Conservation (phyloP, 139 green algal species). For the Picochlorum sp. region DNA sequence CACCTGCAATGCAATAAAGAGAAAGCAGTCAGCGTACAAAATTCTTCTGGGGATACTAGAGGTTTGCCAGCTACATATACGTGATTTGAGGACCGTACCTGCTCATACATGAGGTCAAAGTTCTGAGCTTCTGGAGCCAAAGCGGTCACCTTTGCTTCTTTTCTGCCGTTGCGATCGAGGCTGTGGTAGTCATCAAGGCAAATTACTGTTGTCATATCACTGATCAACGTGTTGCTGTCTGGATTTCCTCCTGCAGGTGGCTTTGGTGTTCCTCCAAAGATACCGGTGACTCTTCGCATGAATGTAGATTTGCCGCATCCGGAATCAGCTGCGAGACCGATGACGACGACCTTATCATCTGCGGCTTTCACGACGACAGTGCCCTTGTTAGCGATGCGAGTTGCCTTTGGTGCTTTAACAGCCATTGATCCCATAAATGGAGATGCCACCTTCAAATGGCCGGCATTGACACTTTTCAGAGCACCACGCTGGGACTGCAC, state of each 20-base stretch:
- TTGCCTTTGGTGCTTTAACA: neutral
- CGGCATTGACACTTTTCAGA: neutral
- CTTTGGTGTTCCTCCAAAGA: conserved; percentile 90
- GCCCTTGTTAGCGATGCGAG: conserved; percentile 4
- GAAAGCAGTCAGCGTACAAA: neutral
- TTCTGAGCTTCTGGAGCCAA: conserved; percentile 91
- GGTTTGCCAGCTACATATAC: neutral
- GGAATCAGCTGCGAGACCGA: conserved; percentile 96
- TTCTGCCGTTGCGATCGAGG: conserved; percentile 90
- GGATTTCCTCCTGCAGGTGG: conserved; percentile 88
- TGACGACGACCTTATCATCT: conserved; percentile 66
- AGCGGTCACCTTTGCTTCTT: conserved; percentile 77
- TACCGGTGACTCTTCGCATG: conserved; percentile 96
- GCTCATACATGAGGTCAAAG: conserved; percentile 99
- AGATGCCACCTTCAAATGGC: conserved; percentile 8
- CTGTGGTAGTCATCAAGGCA: conserved; percentile 99
- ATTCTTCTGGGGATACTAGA: neutral
- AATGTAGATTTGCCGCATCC: conserved; percentile 99
- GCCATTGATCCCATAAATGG: conserved; percentile 5
- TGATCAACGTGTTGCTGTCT: conserved; percentile 98
- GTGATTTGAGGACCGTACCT: conserved; percentile 21
- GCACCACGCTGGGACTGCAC: neutral
- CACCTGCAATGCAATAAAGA: conserved; percentile 40
- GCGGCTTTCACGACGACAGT: conserved; percentile 19
- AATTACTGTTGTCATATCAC: conserved; percentile 98